Percentiles rank a stretch among this genome's conserved stretches.
Conservation (phyloP, 1,284 basidiomycete species). For the Prillingera fragicola region DNA sequence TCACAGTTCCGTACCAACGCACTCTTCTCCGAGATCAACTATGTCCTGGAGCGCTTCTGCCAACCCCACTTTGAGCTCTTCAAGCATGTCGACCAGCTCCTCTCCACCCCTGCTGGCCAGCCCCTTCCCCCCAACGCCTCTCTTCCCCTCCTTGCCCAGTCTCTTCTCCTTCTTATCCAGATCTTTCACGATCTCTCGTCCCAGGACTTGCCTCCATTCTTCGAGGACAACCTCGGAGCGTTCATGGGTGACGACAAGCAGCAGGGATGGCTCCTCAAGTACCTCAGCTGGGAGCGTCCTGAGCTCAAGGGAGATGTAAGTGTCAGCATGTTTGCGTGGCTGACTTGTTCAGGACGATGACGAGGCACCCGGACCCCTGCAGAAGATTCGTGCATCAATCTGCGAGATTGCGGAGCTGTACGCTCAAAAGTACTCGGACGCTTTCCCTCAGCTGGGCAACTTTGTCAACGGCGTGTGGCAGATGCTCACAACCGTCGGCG, state of each 20-base stretch:
- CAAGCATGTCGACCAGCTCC: constrained; percentile 53
- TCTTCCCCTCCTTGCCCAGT: constrained; percentile 57
- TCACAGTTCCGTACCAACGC: constrained; percentile 80
- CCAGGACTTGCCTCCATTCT: constrained; percentile 89
- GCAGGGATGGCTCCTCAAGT: constrained; percentile 66
- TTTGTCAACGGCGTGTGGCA: constrained; percentile 92
- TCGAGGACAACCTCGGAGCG: constrained; percentile 80
- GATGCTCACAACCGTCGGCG: constrained; percentile 66
- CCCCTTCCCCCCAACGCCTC: constrained; percentile 46
- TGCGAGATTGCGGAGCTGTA: constrained; percentile 92
- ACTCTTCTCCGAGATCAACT: constrained; percentile 87
- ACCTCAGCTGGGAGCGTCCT: constrained; percentile 70
- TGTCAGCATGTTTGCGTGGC: constrained; percentile 14
- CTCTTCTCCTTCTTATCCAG: constrained; percentile 72
- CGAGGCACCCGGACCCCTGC: constrained; percentile 69
- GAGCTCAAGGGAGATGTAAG: constrained; percentile 67
- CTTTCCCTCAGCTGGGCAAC: constrained; percentile 68
- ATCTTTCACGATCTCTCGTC: constrained; percentile 91
- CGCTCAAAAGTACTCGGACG: constrained; percentile 85
- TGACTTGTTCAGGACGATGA: constrained; percentile 66
- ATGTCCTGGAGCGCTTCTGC: constrained; percentile 79
- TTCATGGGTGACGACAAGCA: constrained; percentile 62
- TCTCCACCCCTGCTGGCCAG: constrained; percentile 41
- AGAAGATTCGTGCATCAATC: constrained; percentile 81
- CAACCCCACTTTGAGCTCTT: constrained; percentile 78